Evolutionary conservation across 2,329 filamentous ascomycete genomes (phyloP).

Genomic region (Stylonectria norvegica): DNA sequence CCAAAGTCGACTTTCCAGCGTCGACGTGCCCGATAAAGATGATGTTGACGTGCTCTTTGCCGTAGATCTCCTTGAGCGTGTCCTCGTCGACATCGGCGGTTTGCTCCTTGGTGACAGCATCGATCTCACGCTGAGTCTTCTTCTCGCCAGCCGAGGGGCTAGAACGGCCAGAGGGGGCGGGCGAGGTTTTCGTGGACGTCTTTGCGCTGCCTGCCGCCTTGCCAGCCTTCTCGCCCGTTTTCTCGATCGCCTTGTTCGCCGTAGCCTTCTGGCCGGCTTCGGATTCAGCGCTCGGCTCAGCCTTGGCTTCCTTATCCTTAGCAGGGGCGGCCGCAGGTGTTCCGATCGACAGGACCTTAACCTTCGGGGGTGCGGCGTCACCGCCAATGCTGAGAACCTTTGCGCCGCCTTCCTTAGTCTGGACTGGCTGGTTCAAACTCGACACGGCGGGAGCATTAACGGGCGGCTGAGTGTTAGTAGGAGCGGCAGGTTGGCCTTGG

Average conservation of each 20-base stretch:
- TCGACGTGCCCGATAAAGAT: conserved; percentile 99
- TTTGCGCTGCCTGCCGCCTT: conserved; percentile 39
- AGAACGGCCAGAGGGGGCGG: conserved; percentile 77
- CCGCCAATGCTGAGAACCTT: conserved; percentile 70
- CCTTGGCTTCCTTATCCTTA: conserved; percentile 45
- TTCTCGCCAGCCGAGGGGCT: conserved; percentile 67
- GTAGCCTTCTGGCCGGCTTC: conserved; percentile 80
- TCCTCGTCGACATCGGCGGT: conserved; percentile 66
- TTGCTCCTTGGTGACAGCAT: conserved; percentile 81
- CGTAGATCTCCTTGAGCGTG: conserved; percentile 90
- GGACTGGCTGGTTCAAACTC: conserved; percentile 48
- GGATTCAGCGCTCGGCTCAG: conserved; percentile 47
- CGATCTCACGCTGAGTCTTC: conserved; percentile 61
- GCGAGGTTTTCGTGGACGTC: conserved; percentile 68
- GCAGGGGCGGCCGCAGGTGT: conserved; percentile 35
- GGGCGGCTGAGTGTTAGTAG: conserved; percentile 24
- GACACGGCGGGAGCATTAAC: conserved; percentile 41
- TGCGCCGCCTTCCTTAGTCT: conserved; percentile 53
- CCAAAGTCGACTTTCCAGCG: conserved; percentile 94
- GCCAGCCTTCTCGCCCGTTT: conserved; percentile 66
- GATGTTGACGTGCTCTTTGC: conserved; percentile 89
- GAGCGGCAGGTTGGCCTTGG: conserved; percentile 35
- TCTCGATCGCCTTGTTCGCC: conserved; percentile 86
- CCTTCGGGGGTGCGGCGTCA: conserved; percentile 49
- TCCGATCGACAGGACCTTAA: conserved; percentile 46